A percentile compares a stretch with the other conserved stretches of the same genome.
These are phyloP conservation scores for Penicillium verhagenii DNA, from an alignment of 495 filamentous ascomycete species.

Conservation along the genomic window DNA sequence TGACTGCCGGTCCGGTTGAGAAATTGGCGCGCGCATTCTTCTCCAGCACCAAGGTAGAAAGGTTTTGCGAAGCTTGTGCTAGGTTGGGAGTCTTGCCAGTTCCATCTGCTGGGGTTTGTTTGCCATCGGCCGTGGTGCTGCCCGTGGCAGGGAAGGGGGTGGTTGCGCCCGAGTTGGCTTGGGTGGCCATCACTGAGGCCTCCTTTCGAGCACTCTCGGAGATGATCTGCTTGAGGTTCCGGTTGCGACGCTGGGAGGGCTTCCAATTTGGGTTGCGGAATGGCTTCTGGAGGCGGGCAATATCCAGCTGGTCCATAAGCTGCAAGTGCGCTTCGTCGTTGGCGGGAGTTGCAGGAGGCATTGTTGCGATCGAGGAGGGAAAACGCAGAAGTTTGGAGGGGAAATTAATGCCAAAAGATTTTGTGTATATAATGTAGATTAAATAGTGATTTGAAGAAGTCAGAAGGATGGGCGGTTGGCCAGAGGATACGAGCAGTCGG, in stretches of 20 bases:
- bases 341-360: conserved; percentile 47
- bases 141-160: conserved; percentile 64
- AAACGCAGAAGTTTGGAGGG: not conserved
- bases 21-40: conserved; percentile 54
- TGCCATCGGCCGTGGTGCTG: conserved; percentile 49
- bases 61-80: conserved; percentile 76
- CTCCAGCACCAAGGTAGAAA: conserved; percentile 82
- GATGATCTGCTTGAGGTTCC: conserved; percentile 95
- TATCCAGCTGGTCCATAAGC: conserved; percentile 84
- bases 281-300: conserved; percentile 73
- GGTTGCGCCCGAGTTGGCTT: conserved; percentile 75
- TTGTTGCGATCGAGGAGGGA: conserved; percentile 15
- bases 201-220: conserved; percentile 85
- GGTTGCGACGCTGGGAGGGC: conserved; percentile 91
- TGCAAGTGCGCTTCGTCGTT: conserved; percentile 52
- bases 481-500: too few species aligned
- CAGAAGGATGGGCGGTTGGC: too few species aligned
- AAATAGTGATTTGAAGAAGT: too few species aligned
- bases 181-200: conserved; percentile 73
- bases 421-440: conserved; percentile 7
- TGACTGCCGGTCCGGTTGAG: conserved; percentile 65
- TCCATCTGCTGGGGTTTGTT: conserved; percentile 58
- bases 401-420: not conserved
- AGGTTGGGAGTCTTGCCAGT: conserved; percentile 63
- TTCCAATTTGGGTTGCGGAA: conserved; percentile 90